Evolutionary conservation across 192 early-diverging fungal genomes (phyloP), one percentile per base, ranked within the genome.

Genomic region (Coemansia sp.): DNA sequence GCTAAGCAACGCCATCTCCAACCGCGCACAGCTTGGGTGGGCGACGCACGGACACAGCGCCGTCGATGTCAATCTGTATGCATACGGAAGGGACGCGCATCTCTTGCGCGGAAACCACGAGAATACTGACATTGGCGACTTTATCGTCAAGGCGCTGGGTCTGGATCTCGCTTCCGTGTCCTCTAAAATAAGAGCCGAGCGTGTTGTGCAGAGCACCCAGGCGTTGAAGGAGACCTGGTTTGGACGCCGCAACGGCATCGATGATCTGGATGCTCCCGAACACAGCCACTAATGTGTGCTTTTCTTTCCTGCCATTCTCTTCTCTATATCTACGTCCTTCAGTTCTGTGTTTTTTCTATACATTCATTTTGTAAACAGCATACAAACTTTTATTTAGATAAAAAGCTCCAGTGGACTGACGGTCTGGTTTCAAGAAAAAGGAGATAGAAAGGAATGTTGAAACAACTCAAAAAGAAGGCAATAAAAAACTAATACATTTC

Each of bases 51-150:
- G 95, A 7, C 97, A 99, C 69, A 92, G 91, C 54, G 95, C 89
- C 3, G 94, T 97, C 15, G 97, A 99, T 76, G 97, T 99, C 11
- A 98, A 95, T 69, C 73, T 96, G 40, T 96, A 95, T 74, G 93
- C 94, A 1, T 88, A 93, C 67, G 94, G 94, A 16, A 68, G 69
- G 26, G 74, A 83, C 21, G 65, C 86, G 13, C 72, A 91, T 10
- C 47, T 78, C 51, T 74, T 96, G 63, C 72, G 84, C 15, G 93
- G 93, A 36, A 93, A 89, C 85, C 89, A 91, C 73, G 94, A 96
- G 67, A 96, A 96, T 83, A 96, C 89, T 6, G 88, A 94, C 6
- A 89, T 96, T 72, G 91, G 92, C 61, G 13, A 81, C 22, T 93
- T 94, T 60, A 90, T 96, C 26, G 76, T 74, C 40, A 47, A 85